Percentiles rank a stretch among this genome's conserved stretches.
phyloP scores from a whole-genome alignment of 345 rosid genomes.

The Hypericum androsaemum region DNA sequence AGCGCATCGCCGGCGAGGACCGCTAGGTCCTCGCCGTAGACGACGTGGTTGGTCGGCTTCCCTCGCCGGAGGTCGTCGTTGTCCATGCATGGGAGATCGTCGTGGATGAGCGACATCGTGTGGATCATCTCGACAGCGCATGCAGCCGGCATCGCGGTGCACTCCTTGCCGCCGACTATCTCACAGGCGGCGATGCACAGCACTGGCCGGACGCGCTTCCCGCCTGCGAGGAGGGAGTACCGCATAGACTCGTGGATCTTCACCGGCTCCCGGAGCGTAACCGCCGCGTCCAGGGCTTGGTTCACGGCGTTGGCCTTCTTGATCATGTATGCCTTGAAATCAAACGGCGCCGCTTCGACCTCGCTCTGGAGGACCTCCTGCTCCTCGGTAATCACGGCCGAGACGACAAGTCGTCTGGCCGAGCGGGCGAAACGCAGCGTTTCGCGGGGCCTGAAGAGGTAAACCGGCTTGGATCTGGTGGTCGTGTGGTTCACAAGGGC shows the following conservation, averaged over 20 bases:
- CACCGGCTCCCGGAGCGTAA: conserved; percentile 49
- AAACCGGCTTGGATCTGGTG: conserved; percentile 25
- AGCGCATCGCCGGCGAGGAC: conserved; percentile 90
- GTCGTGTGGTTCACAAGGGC: conserved; percentile 16
- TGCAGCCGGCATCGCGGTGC: conserved; percentile 72
- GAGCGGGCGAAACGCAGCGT: conserved; percentile 3
- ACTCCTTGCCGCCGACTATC: conserved; percentile 62
- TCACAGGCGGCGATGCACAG: conserved; percentile 86
- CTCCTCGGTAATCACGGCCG: conserved; percentile 43
- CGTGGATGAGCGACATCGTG: conserved; percentile 92
- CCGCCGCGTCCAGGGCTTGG: conserved; percentile 56
- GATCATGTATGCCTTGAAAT: conserved; percentile 71
- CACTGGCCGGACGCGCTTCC: conserved; percentile 73
- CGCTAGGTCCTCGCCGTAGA: conserved; percentile 74
- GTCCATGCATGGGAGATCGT: conserved; percentile 93
- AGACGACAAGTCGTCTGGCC: conserved; percentile 19
- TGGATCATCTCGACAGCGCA: conserved; percentile 93
- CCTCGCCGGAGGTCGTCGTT: conserved; percentile 96
- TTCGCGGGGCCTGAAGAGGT: conserved; percentile 11
- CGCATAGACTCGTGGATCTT: conserved; percentile 94
- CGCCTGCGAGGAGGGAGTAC: conserved; percentile 81
- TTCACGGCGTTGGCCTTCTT: conserved; percentile 50
- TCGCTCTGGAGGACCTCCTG: conserved; percentile 24
- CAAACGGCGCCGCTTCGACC: conserved; percentile 32
- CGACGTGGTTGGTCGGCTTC: conserved; percentile 80